phyloP scores from a whole-genome alignment of 305 asterid species.

The Solanum chacoense region DNA sequence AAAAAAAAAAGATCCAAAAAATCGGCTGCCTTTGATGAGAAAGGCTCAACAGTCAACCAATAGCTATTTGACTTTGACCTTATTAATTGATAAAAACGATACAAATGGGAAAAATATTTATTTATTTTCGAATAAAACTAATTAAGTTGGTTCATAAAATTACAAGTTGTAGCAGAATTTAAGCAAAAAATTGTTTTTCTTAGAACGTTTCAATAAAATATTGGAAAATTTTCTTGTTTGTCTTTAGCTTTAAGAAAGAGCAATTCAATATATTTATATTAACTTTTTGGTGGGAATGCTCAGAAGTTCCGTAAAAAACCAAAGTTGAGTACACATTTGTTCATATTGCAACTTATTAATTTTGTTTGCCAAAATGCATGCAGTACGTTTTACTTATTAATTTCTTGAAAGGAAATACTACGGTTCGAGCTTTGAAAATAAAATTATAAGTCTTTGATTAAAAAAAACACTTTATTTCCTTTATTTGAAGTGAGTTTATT shows the following conservation, averaged over 20 bases:
- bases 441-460: background rate
- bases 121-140: background rate
- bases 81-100: background rate
- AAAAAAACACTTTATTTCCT: background rate
- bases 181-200: background rate
- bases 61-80: background rate
- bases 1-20: background rate
- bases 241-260: background rate
- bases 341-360: background rate
- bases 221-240: background rate
- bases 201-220: background rate
- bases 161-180: background rate
- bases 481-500: background rate
- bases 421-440: background rate
- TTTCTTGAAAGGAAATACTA: background rate
- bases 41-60: background rate
- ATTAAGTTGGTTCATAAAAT: background rate
- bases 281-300: background rate
- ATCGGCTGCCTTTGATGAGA: background rate
- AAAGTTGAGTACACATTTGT: background rate
- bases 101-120: background rate
- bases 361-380: background rate
- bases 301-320: background rate
- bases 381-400: background rate
- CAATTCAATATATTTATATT: background rate